A percentile compares a stretch with the other conserved stretches of the same genome.
Evolutionary conservation across 306 rosid genomes (phyloP).

Genomic region (Malus orientalis): DNA sequence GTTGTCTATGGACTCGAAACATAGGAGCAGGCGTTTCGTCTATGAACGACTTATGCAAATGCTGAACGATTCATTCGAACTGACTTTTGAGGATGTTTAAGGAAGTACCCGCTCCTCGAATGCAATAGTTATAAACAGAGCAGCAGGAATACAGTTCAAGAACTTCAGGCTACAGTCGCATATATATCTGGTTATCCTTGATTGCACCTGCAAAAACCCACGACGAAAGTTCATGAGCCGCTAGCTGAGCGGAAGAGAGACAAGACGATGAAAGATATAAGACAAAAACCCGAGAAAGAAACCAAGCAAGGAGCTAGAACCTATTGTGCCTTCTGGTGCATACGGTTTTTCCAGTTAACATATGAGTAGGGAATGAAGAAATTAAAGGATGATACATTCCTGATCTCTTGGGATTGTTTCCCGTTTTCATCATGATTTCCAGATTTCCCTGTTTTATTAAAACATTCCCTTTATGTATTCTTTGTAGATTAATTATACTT

Average conservation of each 20-base stretch:
- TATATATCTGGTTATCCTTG: neutral
- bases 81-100: neutral
- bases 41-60: neutral
- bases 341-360: too few species aligned
- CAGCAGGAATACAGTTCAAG: neutral
- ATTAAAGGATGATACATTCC: too few species aligned
- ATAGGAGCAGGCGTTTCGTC: neutral
- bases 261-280: neutral
- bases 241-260: too few species aligned
- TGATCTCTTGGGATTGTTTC: too few species aligned
- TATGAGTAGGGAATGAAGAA: too few species aligned
- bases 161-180: neutral
- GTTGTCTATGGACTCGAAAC: neutral
- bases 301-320: neutral
- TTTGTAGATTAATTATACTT: too few species aligned
- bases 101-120: neutral
- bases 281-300: neutral
- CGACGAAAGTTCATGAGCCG: neutral
- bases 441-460: too few species aligned
- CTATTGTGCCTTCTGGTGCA: too few species aligned
- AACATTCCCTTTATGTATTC: too few species aligned
- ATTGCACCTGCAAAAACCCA: slow-evolving; percentile 16
- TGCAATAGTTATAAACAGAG: neutral
- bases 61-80: neutral
- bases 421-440: too few species aligned